Evolutionary conservation across 257 asterid genomes (phyloP), one percentile per base, ranked within the genome.

Genomic region (Plantago major): DNA sequence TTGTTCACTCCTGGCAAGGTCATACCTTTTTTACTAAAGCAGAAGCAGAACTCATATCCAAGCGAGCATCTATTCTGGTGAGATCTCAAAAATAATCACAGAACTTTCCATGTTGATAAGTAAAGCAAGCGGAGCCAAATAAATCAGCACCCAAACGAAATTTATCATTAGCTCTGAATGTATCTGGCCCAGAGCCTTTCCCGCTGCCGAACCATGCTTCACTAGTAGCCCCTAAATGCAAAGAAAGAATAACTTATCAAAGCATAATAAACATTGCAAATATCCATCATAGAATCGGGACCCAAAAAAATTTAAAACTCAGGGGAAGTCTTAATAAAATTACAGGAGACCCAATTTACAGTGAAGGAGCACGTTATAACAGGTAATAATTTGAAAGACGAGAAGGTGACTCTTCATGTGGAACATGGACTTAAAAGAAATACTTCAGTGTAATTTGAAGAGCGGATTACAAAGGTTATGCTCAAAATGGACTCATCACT

Each of bases 41-140:
- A 19, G 87, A 73, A 66, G 87, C 86, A 3, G 96, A 89, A 67
- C 81, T 28, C 59, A 92, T 58, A 74, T 92, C 96, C 65, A 89
- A 59, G 55, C 95, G 95, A 67, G 94, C 95, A 67, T 92, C 99
- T 68, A 92, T 2, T 73, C 99, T 84, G 18, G 94, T 77, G 48
- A 92, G 89, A 80, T 92, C 99, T 17, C 82, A 79, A 51, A 52
- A 69, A 2, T 6, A 13, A 62, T 84, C 73, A 73, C 76, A 81
- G 73, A 89, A 89, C 72, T 70, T 81, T 46, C 97, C 99, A 60
- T 81, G 97, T 73, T 92, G 99, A 55, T 69, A 77, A 55, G 94
- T 87, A 54, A 43, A 89, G 81, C 89, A 72, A 52, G 71, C 63
- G 11, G 96, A 86, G 48, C 94, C 95, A 71, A 89, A 89, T 30